Percentiles rank a stretch among this genome's conserved stretches.
phyloP scores from a whole-genome alignment of 345 rosid genomes.

The Gossypium raimondii region DNA sequence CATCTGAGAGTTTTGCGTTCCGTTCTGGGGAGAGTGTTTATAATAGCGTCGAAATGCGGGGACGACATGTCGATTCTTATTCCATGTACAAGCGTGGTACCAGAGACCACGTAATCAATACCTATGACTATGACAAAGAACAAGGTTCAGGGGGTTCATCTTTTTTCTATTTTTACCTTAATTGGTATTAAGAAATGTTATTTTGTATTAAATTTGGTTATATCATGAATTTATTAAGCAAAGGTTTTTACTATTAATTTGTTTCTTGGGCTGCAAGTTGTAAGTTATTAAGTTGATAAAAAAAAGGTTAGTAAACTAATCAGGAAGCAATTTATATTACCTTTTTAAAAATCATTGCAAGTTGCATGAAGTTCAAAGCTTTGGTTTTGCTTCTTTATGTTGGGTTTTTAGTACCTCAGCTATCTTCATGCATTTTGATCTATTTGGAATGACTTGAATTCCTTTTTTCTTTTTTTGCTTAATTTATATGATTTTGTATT shows the following conservation, averaged over 20 bases:
- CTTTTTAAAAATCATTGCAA: background rate
- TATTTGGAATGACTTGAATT: background rate
- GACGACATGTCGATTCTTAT: conserved; percentile 48
- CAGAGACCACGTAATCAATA: conserved; percentile 34
- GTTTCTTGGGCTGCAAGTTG: background rate
- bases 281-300: too few species aligned
- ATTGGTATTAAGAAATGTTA: background rate
- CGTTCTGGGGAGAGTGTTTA: conserved; percentile 19
- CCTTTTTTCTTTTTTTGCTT: background rate
- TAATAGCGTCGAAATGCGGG: conserved; percentile 47
- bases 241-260: background rate
- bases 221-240: background rate
- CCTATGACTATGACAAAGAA: conserved; percentile 38
- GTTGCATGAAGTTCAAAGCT: background rate
- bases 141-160: conserved; percentile 41
- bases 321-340: background rate
- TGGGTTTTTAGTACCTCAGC: background rate
- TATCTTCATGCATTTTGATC: background rate
- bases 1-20: conserved; percentile 15
- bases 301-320: background rate
- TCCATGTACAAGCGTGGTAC: conserved; percentile 49
- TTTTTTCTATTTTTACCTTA: background rate
- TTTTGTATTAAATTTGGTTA: background rate
- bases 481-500: background rate
- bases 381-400: background rate